These are phyloP conservation scores for Arthrobotrys sinensis DNA, from an alignment of 2,329 filamentous ascomycete genomes.

Conservation along the genomic window DNA sequence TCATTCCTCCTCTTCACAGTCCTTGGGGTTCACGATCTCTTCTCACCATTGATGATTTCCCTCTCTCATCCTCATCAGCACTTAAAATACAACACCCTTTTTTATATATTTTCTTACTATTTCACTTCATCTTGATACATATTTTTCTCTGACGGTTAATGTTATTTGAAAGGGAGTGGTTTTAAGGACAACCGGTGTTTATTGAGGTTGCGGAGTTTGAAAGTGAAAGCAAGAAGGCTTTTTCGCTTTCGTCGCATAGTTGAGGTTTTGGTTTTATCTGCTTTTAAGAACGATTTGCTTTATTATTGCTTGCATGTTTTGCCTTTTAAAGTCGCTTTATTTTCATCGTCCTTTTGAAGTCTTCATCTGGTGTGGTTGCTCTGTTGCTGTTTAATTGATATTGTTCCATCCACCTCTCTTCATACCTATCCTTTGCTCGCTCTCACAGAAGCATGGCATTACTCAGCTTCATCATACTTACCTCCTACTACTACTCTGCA, in stretches of 20 bases:
- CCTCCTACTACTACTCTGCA: conserved; percentile 34
- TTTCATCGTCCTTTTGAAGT: conserved; percentile 17
- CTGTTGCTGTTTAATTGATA: conserved; percentile 53
- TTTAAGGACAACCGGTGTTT: conserved; percentile 56
- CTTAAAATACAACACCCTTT: conserved; percentile 36
- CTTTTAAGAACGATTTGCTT: conserved; percentile 50
- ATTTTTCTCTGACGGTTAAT: conserved; percentile 50
- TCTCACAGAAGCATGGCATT: conserved; percentile 34
- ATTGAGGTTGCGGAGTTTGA: conserved; percentile 59
- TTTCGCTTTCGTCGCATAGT: conserved; percentile 51
- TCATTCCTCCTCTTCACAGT: conserved; percentile 6
- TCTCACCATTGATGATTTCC: conserved; percentile 57
- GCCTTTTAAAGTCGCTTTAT: conserved; percentile 3
- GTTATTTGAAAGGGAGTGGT: conserved; percentile 52
- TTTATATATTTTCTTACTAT: conserved; percentile 46
- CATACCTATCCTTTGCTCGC: conserved; percentile 48
- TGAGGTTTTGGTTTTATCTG: conserved; percentile 31
- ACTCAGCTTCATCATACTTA: conserved; percentile 25
- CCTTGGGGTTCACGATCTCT: conserved; percentile 23
- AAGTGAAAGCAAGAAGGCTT: conserved; percentile 57
- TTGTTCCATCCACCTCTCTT: conserved; percentile 26
- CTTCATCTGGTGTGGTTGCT: conserved; percentile 57
- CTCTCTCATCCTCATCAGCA: conserved; percentile 24
- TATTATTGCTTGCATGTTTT: conserved; percentile 19
- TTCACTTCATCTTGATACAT: conserved; percentile 51